Conservation (phyloP, 2,329 filamentous ascomycete species). For the Aureobasidium subglaciale region DNA sequence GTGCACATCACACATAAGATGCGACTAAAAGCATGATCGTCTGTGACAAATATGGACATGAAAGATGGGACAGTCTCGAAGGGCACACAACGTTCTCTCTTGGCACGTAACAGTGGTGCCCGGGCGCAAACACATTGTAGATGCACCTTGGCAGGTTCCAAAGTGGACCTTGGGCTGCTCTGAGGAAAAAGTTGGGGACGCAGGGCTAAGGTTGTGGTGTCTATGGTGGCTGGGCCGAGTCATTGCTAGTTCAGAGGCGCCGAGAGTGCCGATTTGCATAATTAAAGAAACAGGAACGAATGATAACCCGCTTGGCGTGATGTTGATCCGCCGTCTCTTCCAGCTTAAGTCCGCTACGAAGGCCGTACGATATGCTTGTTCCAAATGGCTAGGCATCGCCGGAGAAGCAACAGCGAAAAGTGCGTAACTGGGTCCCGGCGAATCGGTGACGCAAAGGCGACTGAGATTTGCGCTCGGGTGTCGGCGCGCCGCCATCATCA, state of each 20-base stretch:
- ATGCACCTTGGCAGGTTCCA: slow-evolving; percentile 6
- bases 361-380: neutral
- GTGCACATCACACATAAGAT: neutral
- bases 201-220: neutral
- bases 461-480: neutral
- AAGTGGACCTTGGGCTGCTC: neutral
- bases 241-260: neutral
- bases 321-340: slow-evolving; percentile 13
- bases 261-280: neutral
- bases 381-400: neutral
- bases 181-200: neutral
- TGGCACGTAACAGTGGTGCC: slow-evolving; percentile 4
- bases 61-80: slow-evolving; percentile 10
- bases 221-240: neutral
- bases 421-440: neutral
- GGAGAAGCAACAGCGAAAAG: slow-evolving; percentile 9
- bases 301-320: neutral
- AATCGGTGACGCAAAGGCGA: neutral
- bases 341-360: neutral
- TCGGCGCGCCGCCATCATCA: neutral
- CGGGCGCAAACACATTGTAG: slow-evolving; percentile 1
- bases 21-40: slow-evolving; percentile 3
- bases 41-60: slow-evolving; percentile 12
- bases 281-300: neutral
- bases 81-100: slow-evolving; percentile 5